A percentile compares a stretch with the other conserved stretches of the same genome.
phyloP scores from a whole-genome alignment of 352 stramenopile genomes.

The Phytophthora foliorum region DNA sequence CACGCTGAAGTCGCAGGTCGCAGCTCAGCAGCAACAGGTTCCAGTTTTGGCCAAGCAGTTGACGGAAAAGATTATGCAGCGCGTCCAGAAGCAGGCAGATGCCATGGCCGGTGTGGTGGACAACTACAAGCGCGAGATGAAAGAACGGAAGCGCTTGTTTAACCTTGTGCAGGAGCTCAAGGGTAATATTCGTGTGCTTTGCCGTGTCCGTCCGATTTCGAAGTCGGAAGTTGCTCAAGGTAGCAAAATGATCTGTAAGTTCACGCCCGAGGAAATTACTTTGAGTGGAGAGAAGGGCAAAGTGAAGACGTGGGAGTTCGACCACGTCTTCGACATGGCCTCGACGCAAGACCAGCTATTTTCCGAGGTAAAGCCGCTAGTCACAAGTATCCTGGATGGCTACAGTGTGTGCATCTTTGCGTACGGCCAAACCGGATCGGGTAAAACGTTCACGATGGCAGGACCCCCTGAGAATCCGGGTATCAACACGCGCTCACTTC shows the following conservation, averaged over 20 bases:
- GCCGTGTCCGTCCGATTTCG: constrained; percentile 94
- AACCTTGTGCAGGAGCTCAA: constrained; percentile 97
- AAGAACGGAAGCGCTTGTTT: constrained; percentile 93
- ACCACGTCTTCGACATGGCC: constrained; percentile 85
- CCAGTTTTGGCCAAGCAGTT: constrained; percentile 73
- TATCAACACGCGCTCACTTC: constrained; percentile 88
- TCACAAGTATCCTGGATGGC: constrained; percentile 88
- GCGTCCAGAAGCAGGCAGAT: constrained; percentile 77
- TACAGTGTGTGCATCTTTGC: constrained; percentile 94
- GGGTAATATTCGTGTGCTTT: constrained; percentile 98
- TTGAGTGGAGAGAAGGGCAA: constrained; percentile 87
- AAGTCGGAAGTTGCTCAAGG: constrained; percentile 76
- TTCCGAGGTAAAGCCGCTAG: constrained; percentile 75
- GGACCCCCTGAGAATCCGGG: constrained; percentile 73
- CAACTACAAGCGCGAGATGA: constrained; percentile 92
- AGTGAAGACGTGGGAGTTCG: constrained; percentile 88
- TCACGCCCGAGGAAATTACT: constrained; percentile 84
- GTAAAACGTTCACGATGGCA: constrained; percentile 91
- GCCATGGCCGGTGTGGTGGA: constrained; percentile 89
- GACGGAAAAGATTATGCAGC: constrained; percentile 75
- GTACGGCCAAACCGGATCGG: constrained; percentile 89
- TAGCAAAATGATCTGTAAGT: constrained; percentile 88
- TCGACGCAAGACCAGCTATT: constrained; percentile 87
- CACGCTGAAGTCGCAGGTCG: constrained; percentile 64
- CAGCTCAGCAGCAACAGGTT: constrained; percentile 63